Base-by-base conservation (phyloP, 768 basidiomycete genomes). In the Vararia minispora region DNA sequence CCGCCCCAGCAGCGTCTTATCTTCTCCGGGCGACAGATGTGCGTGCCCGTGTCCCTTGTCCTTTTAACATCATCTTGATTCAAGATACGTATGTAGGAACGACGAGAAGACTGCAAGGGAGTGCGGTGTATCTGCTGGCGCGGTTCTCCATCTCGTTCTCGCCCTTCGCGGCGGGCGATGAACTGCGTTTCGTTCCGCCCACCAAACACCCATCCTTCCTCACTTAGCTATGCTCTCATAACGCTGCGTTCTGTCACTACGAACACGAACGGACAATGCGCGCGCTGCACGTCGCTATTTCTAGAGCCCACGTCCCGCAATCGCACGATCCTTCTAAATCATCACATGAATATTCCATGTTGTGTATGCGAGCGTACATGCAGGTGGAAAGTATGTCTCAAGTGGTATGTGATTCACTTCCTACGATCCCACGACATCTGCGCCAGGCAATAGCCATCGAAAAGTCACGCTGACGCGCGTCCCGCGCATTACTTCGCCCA, bases 1-100 rank as follows among this genome's bases (percentile, higher is more conserved):
- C 94, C 94, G 44, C 86, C 70, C 29, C 94, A 98, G 60, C 94
- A 98, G 59, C 77, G 94, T 41, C 61, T 98, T 53, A 98, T 98
- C 57, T 95, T 81, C 58, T 62, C 74, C 53, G 94, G 94, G 24
- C 77, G 91, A 54, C 92, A 95, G 57, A 80, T 97, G 94, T 97
- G 59, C 60, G 74, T 64, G 28, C 42, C 18, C 38, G 29, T 32
- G 21, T 12, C 27, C 30, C 27, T 23, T 16, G 9, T 25, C 30
- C 25, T 14, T 9, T 37, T 35, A 27, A 28, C 24, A 18, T 23
- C 28, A 35, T 36, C 5, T 18, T 37, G n/a, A 18, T 30, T n/a
- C 28, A n/a, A 18, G 14, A 13, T 8, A 11, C 37, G 14, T 17
- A 30, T 29, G 14, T 48, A 95, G 90, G 83, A 67, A 69, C 23